These are phyloP conservation scores for Carex kokanica DNA, from an alignment of 176 grass and related monocot species.

Conservation along the genomic window DNA sequence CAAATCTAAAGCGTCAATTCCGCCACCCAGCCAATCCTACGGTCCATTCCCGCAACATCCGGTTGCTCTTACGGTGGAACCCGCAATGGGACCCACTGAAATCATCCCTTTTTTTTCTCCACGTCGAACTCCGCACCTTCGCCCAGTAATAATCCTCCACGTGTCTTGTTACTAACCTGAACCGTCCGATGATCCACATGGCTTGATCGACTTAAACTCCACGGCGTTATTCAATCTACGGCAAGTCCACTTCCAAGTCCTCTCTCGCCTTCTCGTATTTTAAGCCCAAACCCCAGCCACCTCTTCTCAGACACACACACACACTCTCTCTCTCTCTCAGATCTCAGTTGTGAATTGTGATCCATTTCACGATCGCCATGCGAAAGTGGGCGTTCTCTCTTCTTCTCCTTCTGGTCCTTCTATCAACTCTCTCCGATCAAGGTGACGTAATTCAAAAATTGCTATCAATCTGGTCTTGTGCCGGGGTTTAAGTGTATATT, in stretches of 20 bases:
- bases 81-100: not conserved
- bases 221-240: not conserved
- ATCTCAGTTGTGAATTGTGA: slow-evolving; percentile 18
- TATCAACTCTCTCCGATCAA: slow-evolving; percentile 69
- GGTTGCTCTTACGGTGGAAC: not conserved
- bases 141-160: slow-evolving; percentile 34
- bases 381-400: slow-evolving; percentile 72
- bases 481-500: not conserved
- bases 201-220: slow-evolving; percentile 21
- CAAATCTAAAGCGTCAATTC: slow-evolving; percentile 24
- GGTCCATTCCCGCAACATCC: not conserved
- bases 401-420: slow-evolving; percentile 73
- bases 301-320: not conserved
- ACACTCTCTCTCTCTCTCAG: not conserved
- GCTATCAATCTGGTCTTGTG: not conserved
- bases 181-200: slow-evolving; percentile 58
- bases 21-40: slow-evolving; percentile 29
- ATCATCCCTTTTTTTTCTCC: slow-evolving; percentile 20
- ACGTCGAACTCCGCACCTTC: slow-evolving; percentile 28
- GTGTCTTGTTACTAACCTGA: accelerated
- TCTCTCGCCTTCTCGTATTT: not conserved
- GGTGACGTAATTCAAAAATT: slow-evolving; percentile 26
- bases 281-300: not conserved
- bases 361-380: slow-evolving; percentile 44
- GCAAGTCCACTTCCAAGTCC: slow-evolving; percentile 15